phyloP scores from a whole-genome alignment of 768 basidiomycete species.

The Tulasnella sp. region DNA sequence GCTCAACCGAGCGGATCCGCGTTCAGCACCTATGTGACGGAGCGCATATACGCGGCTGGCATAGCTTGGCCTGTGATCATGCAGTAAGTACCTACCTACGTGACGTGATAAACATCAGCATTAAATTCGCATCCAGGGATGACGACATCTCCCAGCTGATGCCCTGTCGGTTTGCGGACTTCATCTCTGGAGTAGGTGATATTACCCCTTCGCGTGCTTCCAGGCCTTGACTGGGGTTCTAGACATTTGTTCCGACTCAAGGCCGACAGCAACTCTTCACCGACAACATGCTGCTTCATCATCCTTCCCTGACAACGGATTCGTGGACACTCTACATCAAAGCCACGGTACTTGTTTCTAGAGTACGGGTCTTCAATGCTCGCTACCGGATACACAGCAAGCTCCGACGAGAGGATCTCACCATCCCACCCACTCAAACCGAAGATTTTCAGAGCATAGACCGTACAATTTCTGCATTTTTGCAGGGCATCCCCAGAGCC shows the following conservation, averaged over 20 bases:
- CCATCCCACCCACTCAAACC: conserved; percentile 48
- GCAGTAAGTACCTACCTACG: neutral
- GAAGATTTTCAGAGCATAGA: conserved; percentile 68
- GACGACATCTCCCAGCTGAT: conserved; percentile 22
- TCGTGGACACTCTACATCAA: conserved; percentile 75
- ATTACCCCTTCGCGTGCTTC: neutral
- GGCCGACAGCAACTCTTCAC: conserved; percentile 70
- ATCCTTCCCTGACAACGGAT: conserved; percentile 66
- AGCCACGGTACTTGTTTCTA: conserved; percentile 63
- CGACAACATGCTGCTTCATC: conserved; percentile 58
- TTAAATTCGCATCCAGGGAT: neutral
- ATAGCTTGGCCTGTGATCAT: conserved; percentile 2
- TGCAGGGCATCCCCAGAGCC: conserved; percentile 59
- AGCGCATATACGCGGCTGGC: neutral
- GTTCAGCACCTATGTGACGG: conserved; percentile 1
- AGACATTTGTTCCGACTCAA: conserved; percentile 22
- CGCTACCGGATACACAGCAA: conserved; percentile 45
- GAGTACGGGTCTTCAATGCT: conserved; percentile 32
- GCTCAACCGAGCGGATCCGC: neutral
- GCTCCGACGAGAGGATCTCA: conserved; percentile 41
- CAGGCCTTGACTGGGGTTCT: neutral
- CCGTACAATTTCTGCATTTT: conserved; percentile 57
- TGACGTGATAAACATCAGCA: neutral
- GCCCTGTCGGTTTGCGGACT: conserved; percentile 21
- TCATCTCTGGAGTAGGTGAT: conserved; percentile 12